Evolutionary conservation across 2,329 filamentous ascomycete genomes (phyloP), one percentile per base, ranked within the genome.

Genomic region (Trichoderma sp.): DNA sequence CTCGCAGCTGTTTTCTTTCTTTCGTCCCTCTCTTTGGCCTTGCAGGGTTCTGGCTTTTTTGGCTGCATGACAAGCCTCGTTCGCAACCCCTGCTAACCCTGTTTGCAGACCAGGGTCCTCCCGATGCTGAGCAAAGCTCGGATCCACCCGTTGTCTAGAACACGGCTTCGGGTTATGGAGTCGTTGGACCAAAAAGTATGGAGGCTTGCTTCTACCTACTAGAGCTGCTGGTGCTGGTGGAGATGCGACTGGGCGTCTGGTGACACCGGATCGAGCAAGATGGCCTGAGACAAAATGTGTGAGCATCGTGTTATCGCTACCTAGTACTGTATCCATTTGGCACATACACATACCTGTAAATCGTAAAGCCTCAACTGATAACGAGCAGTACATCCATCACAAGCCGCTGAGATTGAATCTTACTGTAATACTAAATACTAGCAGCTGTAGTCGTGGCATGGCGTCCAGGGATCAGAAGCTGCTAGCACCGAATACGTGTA

Each of bases 71-170:
- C 63, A 74, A 74, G 69, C 69, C 69, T 72, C 60, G 18, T 60
- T 24, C 67, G n/a, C 56, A 72, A 63, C 50, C 69, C 69, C 60
- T 64, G 60, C 35, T 18, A 50, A 64, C 41, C 27, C 69, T 35
- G 60, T 63, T 53, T 65, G 69, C 69, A 45, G 69, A 31, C 12
- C 38, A 41, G 56, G 68, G 59, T 45, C 56, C 38, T 56, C 41
- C 60, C 60, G 69, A 64, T 35, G 69, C 18, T 53, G 38, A 62
- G 29, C 59, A 64, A 64, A 38, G 60, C 60, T 65, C 60, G 69
- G 69, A 38, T 72, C 69, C 69, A 72, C 60, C 69, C 69, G 38
- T 64, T 72, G 59, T 72, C 69, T 65, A 64, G 69, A 72, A 64
- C 69, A 53, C 27, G 24, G 68, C 68, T 62, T 41, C 35, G 56